Base-by-base conservation (phyloP, 2,329 filamentous ascomycete species). In the Lizonia empirigonia region DNA sequence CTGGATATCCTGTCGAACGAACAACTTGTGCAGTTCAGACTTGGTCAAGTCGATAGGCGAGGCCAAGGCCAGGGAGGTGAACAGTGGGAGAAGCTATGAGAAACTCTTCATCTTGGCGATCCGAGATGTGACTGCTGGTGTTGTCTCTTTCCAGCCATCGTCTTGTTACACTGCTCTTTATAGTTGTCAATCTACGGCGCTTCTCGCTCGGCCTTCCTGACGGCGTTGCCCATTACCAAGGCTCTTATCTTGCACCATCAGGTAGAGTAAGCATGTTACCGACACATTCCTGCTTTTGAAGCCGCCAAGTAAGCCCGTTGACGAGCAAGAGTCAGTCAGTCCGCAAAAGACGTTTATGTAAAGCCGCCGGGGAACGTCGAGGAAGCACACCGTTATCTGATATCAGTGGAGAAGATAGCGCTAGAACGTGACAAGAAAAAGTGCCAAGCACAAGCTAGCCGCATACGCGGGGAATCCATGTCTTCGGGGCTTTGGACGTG, bases 1-100 rank as follows among this genome's bases (percentile, higher is more conserved):
- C 41, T 71, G 57, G 30, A 70, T 59, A 32, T 71, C 67, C 47
- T 70, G 65, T 19, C 69, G 61, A 7, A 60, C 39, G 33, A 69
- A 65, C 2, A 71, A 56, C 15, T 58, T 50, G 49, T 66, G 58
- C 2, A 60, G 22, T 8, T 44, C 46, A 5, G 58, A 50, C 42
- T 44, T 53, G 29, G 52, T 48, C 12, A 61, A 45, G 24, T 60
- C 53, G 7, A 69, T 48, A 18, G 67, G 67, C 10, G 62, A 60
- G 18, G 62, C 63, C 34, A 58, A 47, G 16, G 55, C 55, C 18
- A 67, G 24, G 1, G 54, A 51, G 4, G 57, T 50, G 46, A 69
- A 53, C 19, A 67, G 39, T 19, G 59, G 48, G 1, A 70, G 48
- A 33, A 65, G 44, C 36, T 60, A 56, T 20, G 46, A 24, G 15